Evolutionary conservation across 331 rosid species (phyloP).

Genomic region (Malus hybrid): DNA sequence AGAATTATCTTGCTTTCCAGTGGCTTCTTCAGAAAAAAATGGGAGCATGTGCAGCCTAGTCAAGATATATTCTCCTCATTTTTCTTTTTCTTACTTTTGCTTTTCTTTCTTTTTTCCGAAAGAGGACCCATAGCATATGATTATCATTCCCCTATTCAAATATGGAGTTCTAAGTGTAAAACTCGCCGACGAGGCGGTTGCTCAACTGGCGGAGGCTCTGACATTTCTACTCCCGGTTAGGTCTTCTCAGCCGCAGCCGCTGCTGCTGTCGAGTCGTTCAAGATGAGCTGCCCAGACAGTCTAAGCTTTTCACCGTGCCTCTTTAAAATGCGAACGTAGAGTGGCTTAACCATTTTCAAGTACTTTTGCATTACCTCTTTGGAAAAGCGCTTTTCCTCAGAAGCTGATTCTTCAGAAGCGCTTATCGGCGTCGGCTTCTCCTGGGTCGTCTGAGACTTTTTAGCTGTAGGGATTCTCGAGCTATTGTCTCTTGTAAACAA

Average conservation of each 20-base stretch:
- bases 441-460: conserved; percentile 8
- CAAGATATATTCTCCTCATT: too few relatives aligned
- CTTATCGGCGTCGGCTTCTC: conserved; percentile 14
- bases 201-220: conserved; percentile 7
- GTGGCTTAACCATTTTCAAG: conserved; percentile 85
- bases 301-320: conserved; percentile 63
- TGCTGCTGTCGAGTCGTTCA: conserved; percentile 3
- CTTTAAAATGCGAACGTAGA: conserved; percentile 67
- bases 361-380: conserved; percentile 84
- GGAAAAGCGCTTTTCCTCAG: conserved; percentile 72
- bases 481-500: conserved; percentile 74
- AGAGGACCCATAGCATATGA: too few relatives aligned
- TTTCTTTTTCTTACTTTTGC: too few relatives aligned
- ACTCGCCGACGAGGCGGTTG: too few relatives aligned
- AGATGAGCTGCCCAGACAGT: conserved; percentile 43
- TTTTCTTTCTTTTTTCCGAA: too few relatives aligned
- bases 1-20: too few relatives aligned
- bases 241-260: background rate
- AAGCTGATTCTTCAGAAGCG: conserved; percentile 29
- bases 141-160: too few relatives aligned
- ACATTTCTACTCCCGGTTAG: conserved; percentile 14
- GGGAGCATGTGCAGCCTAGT: too few relatives aligned
- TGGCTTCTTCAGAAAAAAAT: too few relatives aligned
- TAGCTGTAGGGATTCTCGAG: conserved; percentile 37
- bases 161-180: too few relatives aligned